These are phyloP conservation scores for Corylus avellana DNA, from an alignment of 306 rosid genomes.

Conservation along the genomic window DNA sequence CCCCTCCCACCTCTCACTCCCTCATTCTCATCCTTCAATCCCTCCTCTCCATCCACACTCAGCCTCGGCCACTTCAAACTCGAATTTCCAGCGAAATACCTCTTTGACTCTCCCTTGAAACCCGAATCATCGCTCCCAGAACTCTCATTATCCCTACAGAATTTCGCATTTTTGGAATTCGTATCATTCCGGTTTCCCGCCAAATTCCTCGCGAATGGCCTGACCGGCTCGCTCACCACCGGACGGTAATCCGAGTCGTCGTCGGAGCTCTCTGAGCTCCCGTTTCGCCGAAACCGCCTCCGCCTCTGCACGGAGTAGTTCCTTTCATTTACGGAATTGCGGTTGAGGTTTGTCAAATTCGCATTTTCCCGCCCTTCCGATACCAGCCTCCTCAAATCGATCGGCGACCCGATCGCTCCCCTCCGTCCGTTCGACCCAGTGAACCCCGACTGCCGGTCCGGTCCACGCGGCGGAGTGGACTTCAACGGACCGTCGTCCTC, in stretches of 20 bases:
- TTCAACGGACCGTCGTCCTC: conserved; percentile 61
- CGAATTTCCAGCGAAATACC: neutral
- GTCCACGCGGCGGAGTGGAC: conserved; percentile 14
- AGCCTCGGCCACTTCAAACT: conserved; percentile 7
- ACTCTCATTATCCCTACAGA: conserved; percentile 42
- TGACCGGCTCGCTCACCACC: conserved; percentile 23
- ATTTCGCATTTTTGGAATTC: conserved; percentile 22
- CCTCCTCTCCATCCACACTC: conserved; percentile 8
- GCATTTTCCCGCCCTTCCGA: conserved; percentile 16
- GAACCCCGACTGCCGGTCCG: conserved; percentile 11
- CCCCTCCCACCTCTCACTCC: conserved; percentile 6
- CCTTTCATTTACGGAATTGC: conserved; percentile 34
- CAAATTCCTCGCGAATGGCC: conserved; percentile 25
- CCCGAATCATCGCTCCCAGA: conserved; percentile 35
- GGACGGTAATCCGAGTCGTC: conserved; percentile 37
- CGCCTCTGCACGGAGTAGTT: conserved; percentile 47
- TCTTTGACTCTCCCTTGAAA: conserved; percentile 28
- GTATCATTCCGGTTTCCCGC: conserved; percentile 15
- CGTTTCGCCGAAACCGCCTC: conserved; percentile 37
- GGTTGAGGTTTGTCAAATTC: conserved; percentile 19
- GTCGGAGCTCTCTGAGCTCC: conserved; percentile 41
- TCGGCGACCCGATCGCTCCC: conserved; percentile 35
- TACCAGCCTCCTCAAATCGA: conserved; percentile 40
- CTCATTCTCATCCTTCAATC: neutral
- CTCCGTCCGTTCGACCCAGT: conserved; percentile 8